phyloP scores from a whole-genome alignment of 805 yeast genomes.

The Starmerella gropengiesseri region DNA sequence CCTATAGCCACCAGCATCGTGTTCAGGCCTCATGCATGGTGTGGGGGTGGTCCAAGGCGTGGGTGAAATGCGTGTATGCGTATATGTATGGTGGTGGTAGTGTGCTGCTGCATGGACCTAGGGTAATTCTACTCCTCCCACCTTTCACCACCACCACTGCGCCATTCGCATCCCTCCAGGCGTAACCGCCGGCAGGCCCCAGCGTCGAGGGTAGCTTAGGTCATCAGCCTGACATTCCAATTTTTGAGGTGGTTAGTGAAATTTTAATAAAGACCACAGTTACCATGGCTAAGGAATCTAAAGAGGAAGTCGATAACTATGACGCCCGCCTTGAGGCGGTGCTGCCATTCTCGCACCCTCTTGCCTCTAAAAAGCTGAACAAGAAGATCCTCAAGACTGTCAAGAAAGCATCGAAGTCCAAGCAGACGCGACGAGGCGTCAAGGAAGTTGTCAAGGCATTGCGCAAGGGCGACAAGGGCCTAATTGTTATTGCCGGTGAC shows the following conservation, averaged over 20 bases:
- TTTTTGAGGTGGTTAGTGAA: neutral
- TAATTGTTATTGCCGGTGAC: constrained; percentile 94
- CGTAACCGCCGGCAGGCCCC: no score
- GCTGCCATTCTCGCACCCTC: constrained; percentile 84
- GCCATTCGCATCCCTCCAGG: no score
- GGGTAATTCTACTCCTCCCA: neutral
- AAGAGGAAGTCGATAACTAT: constrained; percentile 48
- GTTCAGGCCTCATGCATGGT: neutral
- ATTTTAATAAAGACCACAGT: constrained; percentile 1
- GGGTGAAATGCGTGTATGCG: neutral
- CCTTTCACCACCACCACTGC: no score
- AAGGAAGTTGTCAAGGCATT: constrained; percentile 97
- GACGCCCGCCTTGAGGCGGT: constrained; percentile 84
- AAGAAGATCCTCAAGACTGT: constrained; percentile 91
- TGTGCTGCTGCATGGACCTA: neutral
- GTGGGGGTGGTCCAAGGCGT: no score
- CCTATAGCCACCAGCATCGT: constrained; percentile 11
- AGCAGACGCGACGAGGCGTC: constrained; percentile 97
- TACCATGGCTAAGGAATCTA: constrained; percentile 19
- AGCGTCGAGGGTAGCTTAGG: constrained; percentile 4
- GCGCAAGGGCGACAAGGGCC: constrained; percentile 96
- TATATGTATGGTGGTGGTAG: neutral
- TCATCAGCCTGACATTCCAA: neutral
- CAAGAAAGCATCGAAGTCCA: constrained; percentile 95
- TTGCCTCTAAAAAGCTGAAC: constrained; percentile 91